These are phyloP conservation scores for Lachnellula suecica DNA, from an alignment of 2,329 filamentous ascomycete genomes.

Conservation along the genomic window DNA sequence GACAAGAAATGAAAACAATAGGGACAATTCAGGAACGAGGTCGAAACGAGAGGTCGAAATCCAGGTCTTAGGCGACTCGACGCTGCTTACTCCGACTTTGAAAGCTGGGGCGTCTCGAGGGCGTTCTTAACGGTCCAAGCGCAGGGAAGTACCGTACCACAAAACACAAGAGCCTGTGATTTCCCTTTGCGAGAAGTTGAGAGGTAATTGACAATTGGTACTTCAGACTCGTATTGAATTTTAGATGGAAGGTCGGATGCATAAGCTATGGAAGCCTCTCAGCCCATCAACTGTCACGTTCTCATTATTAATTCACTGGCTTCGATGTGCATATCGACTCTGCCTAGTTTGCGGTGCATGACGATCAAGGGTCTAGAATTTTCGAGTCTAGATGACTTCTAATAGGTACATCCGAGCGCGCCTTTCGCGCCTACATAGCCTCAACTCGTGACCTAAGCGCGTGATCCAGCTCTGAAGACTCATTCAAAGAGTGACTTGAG, in stretches of 20 bases:
- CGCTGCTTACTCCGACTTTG: too few relatives aligned
- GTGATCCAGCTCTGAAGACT: conserved; percentile 7
- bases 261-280: neutral
- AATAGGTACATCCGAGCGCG: neutral
- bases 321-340: neutral
- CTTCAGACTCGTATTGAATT: too few relatives aligned
- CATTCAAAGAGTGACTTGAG: neutral
- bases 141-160: too few relatives aligned
- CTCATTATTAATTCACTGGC: neutral
- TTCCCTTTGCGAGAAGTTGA: neutral
- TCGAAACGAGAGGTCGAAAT: too few relatives aligned
- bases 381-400: neutral
- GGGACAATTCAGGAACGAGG: too few relatives aligned
- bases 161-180: too few relatives aligned
- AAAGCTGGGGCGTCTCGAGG: neutral
- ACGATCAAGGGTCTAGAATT: neutral
- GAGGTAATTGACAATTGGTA: too few relatives aligned
- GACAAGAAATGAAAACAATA: neutral
- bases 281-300: neutral
- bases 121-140: neutral
- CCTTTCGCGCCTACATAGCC: neutral
- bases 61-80: too few relatives aligned
- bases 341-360: neutral
- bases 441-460: conserved; percentile 17
- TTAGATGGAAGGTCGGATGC: too few relatives aligned